Percentiles rank a stretch among this genome's conserved stretches.
These are phyloP conservation scores for Colletotrichum costaricense DNA, from an alignment of 2,329 filamentous ascomycete species.

Conservation along the genomic window DNA sequence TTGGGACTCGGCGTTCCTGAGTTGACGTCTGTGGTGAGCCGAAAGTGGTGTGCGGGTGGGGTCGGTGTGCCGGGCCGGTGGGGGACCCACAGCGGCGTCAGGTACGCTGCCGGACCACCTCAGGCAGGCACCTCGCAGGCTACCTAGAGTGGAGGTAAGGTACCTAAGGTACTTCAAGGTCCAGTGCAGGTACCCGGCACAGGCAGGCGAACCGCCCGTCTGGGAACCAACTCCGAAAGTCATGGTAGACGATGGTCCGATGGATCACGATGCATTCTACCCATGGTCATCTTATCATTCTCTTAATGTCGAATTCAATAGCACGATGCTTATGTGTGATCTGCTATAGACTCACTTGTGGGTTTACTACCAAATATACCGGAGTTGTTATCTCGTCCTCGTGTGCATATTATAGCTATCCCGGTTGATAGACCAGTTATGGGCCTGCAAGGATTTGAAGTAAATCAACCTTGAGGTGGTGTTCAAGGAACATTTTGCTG, in stretches of 20 bases:
- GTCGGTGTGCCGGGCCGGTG: slow-evolving; percentile 7
- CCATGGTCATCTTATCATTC: not conserved
- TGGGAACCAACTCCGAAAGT: not conserved
- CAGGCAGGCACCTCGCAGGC: not conserved
- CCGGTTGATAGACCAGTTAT: not conserved
- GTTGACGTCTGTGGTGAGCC: not conserved
- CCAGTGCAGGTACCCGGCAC: not conserved
- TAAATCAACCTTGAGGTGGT: not conserved
- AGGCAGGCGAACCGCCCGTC: not conserved
- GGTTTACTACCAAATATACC: not conserved
- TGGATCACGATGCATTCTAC: not conserved
- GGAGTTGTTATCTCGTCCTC: not conserved
- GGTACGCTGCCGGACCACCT: slow-evolving; percentile 19
- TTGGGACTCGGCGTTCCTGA: not conserved
- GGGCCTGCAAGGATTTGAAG: too few relatives aligned
- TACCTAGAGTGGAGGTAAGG: too few relatives aligned
- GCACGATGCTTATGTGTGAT: not conserved
- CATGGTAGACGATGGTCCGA: not conserved
- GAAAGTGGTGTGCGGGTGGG: not conserved
- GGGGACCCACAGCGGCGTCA: slow-evolving; percentile 3
- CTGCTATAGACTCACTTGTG: not conserved
- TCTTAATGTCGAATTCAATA: not conserved
- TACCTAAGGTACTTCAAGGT: too few relatives aligned
- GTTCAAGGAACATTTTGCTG: not conserved
- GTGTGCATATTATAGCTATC: not conserved